Conservation (phyloP, 148 eudicot species). For the Simmondsia chinensis region DNA sequence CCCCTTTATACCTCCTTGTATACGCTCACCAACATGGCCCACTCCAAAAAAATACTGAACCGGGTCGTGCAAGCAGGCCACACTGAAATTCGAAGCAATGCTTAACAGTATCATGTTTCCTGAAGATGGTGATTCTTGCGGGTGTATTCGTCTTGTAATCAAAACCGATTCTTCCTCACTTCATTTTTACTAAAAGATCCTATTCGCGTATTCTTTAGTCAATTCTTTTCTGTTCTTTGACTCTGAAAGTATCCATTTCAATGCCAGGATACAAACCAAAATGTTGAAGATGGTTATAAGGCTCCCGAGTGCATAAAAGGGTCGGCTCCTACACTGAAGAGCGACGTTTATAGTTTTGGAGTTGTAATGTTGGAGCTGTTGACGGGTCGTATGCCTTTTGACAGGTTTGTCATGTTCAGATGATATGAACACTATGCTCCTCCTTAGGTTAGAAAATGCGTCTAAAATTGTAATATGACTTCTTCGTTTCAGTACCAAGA, state of each 20-base stretch:
- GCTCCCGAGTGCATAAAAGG: conserved; percentile 48
- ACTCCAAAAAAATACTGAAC: no score
- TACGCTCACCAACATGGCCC: no score
- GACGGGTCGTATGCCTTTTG: conserved; percentile 70
- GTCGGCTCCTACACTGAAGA: conserved; percentile 33
- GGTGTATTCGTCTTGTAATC: no score
- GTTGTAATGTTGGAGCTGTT: conserved; percentile 66
- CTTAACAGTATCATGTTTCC: no score
- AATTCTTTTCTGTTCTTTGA: neutral
- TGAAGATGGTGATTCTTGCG: no score
- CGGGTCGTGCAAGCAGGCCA: no score
- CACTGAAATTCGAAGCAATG: no score
- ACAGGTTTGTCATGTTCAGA: conserved; percentile 30
- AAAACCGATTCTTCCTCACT: neutral
- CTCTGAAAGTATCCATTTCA: neutral
- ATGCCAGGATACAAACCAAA: conserved; percentile 29
- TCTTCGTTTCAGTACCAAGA: conserved; percentile 27
- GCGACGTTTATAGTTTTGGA: conserved; percentile 71
- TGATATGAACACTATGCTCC: neutral
- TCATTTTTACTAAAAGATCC: neutral
- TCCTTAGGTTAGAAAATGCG: neutral
- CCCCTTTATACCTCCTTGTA: no score
- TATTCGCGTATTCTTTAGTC: neutral
- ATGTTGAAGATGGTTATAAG: conserved; percentile 34
- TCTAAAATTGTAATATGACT: neutral